Base-by-base conservation (phyloP, 306 rosid species). In the Dryas drummondii region DNA sequence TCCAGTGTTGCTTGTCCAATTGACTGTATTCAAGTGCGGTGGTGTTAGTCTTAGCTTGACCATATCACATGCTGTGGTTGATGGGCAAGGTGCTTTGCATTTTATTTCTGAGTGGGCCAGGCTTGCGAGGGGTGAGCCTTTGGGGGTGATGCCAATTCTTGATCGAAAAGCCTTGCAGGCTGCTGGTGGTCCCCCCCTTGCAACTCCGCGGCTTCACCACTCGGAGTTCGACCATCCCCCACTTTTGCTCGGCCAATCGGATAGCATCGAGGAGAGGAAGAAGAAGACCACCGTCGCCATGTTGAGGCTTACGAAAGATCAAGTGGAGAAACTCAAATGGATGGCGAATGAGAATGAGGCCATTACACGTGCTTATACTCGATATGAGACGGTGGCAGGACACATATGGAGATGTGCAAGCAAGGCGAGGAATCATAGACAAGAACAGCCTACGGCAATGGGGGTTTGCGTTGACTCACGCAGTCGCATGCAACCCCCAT, bases 341-440 rank as follows among this genome's bases (percentile, higher is more conserved):
- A 53, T 8, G 44, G 91, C 91, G 0, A 88, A 91, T 27, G 79
- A 83, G 8, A 73, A 59, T 13, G 41, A 53, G 62, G 26, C 55
- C 47, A 22, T 57, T 0, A 66, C n/a, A 2, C 84, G 83, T 0
- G 53, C 74, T 22, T 91, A 79, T n/a, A 85, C 80, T 0, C 77
- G 89, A 45, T 89, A 77, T 2, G 96, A 92, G 77, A 62, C 82
- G 0, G 3, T 92, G 8, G 66, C 89, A 0, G 90, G 89, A 0
- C 87, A 92, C 51, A 48, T 88, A 1, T 92, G 96, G 97, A 84
- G 83, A 58, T 82, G 82, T 55, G 88, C 91, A 0, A 62, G 88
- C 73, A 88, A 85, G 68, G 91, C 97, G 0, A 79, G 91, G 6
- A 63, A 62, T 0, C 88, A 73, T 66, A 9, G 4, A 37, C 7